Evolutionary conservation across 2,329 filamentous ascomycete genomes (phyloP).

Genomic region (Alternaria angustiovoidea): DNA sequence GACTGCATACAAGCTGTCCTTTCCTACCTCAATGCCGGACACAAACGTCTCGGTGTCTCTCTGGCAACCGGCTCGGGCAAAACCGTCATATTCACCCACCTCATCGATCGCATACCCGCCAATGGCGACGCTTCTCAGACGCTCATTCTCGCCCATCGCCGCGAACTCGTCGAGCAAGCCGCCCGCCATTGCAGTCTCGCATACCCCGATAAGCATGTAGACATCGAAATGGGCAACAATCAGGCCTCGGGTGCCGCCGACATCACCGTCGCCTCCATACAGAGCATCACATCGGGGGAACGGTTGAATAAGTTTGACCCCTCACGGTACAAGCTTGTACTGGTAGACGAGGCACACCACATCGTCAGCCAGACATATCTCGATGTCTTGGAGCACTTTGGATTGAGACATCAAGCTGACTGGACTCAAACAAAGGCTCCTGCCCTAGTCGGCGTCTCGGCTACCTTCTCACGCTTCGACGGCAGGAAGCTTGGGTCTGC

Average conservation of each 20-base stretch:
- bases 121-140: constrained; percentile 73
- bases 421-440: constrained; percentile 39
- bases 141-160: constrained; percentile 88
- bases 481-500: constrained; percentile 81
- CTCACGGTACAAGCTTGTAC: constrained; percentile 79
- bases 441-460: constrained; percentile 87
- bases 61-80: constrained; percentile 89
- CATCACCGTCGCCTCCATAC: constrained; percentile 91
- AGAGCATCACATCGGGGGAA: constrained; percentile 79
- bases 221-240: constrained; percentile 87
- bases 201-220: constrained; percentile 82
- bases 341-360: constrained; percentile 97
- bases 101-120: constrained; percentile 79
- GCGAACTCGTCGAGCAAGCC: constrained; percentile 94
- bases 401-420: constrained; percentile 63
- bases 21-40: constrained; percentile 70
- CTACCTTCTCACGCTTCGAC: constrained; percentile 80
- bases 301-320: constrained; percentile 87
- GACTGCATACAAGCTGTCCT: constrained; percentile 89
- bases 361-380: constrained; percentile 88
- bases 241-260: constrained; percentile 83
- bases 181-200: constrained; percentile 80
- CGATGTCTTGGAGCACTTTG: constrained; percentile 78
- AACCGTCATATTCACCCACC: constrained; percentile 95
- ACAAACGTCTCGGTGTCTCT: constrained; percentile 83